A percentile compares a stretch with the other conserved stretches of the same genome.
These are phyloP conservation scores for Schoenoplectus triqueter DNA, from an alignment of 202 grass and related monocot species.

Conservation along the genomic window DNA sequence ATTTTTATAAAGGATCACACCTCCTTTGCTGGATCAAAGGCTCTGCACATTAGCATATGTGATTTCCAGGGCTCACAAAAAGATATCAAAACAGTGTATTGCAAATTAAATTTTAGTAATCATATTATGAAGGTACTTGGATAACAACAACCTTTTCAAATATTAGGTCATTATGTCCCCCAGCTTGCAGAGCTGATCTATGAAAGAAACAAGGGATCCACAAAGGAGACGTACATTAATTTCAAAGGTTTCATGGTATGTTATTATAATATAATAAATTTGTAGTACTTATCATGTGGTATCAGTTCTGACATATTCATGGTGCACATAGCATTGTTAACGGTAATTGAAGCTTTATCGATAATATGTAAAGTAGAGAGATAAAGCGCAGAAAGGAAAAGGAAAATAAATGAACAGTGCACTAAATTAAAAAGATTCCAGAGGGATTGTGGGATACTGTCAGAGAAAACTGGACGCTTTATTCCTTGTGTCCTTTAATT, in stretches of 20 bases:
- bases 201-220: slow-evolving; percentile 71
- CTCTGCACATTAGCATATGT: neutral
- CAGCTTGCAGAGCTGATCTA: slow-evolving; percentile 86
- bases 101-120: neutral
- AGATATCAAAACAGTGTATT: neutral
- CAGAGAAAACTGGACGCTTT: slow-evolving; percentile 6
- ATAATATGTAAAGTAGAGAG: slow-evolving; percentile 36
- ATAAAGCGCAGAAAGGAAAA: slow-evolving; percentile 40
- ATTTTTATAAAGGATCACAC: neutral
- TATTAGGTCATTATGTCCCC: slow-evolving; percentile 90
- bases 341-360: slow-evolving; percentile 28
- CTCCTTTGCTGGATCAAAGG: neutral
- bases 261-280: neutral
- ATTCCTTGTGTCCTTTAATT: slow-evolving; percentile 26
- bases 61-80: neutral
- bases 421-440: slow-evolving; percentile 43
- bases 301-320: slow-evolving; percentile 36
- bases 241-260: slow-evolving; percentile 95
- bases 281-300: neutral
- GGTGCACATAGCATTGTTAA: slow-evolving; percentile 36
- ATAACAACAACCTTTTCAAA: slow-evolving; percentile 24
- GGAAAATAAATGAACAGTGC: slow-evolving; percentile 15
- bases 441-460: slow-evolving; percentile 17
- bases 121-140: neutral
- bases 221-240: slow-evolving; percentile 60